Evolutionary conservation across 139 green algal genomes (phyloP), one percentile per base, ranked within the genome.

Genomic region (Raphidocelis subcapitata): DNA sequence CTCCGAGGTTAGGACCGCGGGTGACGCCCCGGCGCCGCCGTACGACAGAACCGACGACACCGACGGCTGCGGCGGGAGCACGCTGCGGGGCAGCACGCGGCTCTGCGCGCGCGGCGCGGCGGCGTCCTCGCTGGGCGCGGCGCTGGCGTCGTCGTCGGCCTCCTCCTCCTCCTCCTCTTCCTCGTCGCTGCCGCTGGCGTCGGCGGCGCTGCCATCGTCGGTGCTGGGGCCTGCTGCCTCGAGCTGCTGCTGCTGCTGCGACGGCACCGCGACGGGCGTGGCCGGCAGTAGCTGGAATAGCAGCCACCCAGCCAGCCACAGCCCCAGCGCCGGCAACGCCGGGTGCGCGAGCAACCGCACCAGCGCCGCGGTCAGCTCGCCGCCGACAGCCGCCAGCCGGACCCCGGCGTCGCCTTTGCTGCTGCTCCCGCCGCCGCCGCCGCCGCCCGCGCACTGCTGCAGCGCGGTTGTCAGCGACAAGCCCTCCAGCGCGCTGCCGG

Each of bases 301-400:
- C 59, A 92, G 78, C 76, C 82, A 86, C n/a, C 65, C 81, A 0
- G 80, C 32, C 15, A 82, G 62, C 76, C 71, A 82, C 26, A 93
- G 75, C 2, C 64, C 76, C 5, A 82, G 46, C 5, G 81, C 66
- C 2, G 88, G 87, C 80, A 93, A 65, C 62, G 37, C 63, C 16
- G 62, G 47, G 29, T 64, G 51, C 5, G 46, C 57, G 2, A 81
- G 61, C 33, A 81, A 47, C 3, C 18, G 33, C 20, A 81, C 57
- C 35, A 81, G 31, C 20, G 62, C 67, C 37, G 32, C 67, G 36
- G 63, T 32, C 36, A 69, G n/a, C 63, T 69, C 63, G 37, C 5
- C 36, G 33, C 33, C 23, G 63, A 49, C 8, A 8, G 41, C 12
- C 41, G 41, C 8, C 8, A 49, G 12, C 41, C 36, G 62, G 12